Conservation (phyloP, 306 rosid species). For the Astragalus glycyphyllos region DNA sequence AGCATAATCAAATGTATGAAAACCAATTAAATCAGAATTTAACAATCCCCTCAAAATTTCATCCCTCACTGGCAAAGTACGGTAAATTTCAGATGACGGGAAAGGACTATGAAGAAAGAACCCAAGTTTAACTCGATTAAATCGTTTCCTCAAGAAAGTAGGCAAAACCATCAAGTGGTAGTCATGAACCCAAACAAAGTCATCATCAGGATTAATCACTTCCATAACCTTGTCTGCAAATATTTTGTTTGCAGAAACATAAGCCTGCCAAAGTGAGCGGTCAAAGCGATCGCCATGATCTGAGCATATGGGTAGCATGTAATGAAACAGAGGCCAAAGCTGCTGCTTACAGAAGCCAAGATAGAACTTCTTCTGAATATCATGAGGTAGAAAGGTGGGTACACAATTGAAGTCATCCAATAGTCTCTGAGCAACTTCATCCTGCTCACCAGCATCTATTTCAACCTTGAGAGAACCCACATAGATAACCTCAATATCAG, state of each 20-base stretch:
- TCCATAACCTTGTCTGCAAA: constrained; percentile 90
- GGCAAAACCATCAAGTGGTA: constrained; percentile 91
- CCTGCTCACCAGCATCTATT: constrained; percentile 72
- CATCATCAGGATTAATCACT: constrained; percentile 81
- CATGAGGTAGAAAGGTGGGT: constrained; percentile 80
- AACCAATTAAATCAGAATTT: constrained; percentile 83
- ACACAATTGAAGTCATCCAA: constrained; percentile 75
- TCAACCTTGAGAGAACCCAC: constrained; percentile 85
- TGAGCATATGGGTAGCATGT: constrained; percentile 84
- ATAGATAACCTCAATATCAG: constrained; percentile 74
- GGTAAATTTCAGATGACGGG: constrained; percentile 82
- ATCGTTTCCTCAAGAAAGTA: constrained; percentile 78
- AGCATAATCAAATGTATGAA: constrained; percentile 90
- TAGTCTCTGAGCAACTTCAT: constrained; percentile 75
- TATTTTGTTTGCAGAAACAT: constrained; percentile 85
- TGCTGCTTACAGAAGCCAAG: constrained; percentile 81
- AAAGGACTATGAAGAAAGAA: constrained; percentile 92
- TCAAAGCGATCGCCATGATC: constrained; percentile 85
- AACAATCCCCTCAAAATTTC: constrained; percentile 79
- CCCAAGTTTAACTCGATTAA: constrained; percentile 71
- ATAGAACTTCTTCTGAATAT: constrained; percentile 68
- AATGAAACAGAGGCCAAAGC: constrained; percentile 90
- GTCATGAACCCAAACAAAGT: constrained; percentile 89
- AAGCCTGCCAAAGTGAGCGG: constrained; percentile 81
- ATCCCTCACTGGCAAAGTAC: constrained; percentile 82